These are phyloP conservation scores for Trichoderma koningiopsis DNA, from an alignment of 2,329 filamentous ascomycete genomes.

Conservation along the genomic window DNA sequence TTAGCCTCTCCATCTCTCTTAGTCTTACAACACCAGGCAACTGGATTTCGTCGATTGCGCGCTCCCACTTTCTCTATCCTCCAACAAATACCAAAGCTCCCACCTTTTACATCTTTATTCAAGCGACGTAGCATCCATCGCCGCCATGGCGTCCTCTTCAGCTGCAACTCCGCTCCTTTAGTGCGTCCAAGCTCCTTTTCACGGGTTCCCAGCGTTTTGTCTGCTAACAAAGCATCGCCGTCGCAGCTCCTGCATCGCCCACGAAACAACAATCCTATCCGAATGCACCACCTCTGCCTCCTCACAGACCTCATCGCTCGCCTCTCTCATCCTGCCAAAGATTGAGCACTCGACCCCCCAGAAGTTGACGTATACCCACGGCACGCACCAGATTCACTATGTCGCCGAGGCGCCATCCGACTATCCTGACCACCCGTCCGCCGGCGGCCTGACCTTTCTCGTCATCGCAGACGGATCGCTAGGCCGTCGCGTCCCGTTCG, in stretches of 20 bases:
- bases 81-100: neutral
- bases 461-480: slow-evolving; percentile 81
- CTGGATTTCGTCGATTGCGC: neutral
- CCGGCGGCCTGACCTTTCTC: slow-evolving; percentile 86
- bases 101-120: neutral
- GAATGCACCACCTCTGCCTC: slow-evolving; percentile 89
- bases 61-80: neutral
- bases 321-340: slow-evolving; percentile 92
- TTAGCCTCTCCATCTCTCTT: neutral
- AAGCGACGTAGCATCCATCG: neutral
- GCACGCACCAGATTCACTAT: slow-evolving; percentile 92
- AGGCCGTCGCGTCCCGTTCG: slow-evolving; percentile 87
- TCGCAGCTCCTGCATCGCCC: slow-evolving; percentile 83
- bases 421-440: slow-evolving; percentile 59
- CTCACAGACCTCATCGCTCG: slow-evolving; percentile 80
- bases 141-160: slow-evolving; percentile 70
- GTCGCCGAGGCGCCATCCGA: slow-evolving; percentile 79
- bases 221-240: slow-evolving; percentile 8
- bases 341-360: slow-evolving; percentile 79
- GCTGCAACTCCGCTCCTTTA: slow-evolving; percentile 71
- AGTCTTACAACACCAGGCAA: slow-evolving; percentile 3
- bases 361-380: slow-evolving; percentile 93
- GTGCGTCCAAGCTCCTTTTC: slow-evolving; percentile 45
- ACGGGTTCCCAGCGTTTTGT: neutral
- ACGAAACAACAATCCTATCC: slow-evolving; percentile 88